Conservation (phyloP, 495 filamentous ascomycete species). For the Durotheca rogersii region DNA sequence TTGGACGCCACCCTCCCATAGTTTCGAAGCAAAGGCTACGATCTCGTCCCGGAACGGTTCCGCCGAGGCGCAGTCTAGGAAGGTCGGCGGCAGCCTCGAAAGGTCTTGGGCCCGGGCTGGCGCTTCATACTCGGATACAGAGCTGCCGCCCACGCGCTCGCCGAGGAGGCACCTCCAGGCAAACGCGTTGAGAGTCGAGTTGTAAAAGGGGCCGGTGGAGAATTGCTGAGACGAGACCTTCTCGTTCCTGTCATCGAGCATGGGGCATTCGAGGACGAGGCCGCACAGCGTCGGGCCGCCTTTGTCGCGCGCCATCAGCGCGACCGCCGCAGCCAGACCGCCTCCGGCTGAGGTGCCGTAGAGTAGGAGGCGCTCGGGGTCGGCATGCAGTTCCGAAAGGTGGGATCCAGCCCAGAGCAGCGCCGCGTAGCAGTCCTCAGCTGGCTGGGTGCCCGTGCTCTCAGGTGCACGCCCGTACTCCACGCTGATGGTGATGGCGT, state of each 20-base stretch:
- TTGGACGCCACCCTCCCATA: constrained; percentile 38
- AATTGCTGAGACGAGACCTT: constrained; percentile 34
- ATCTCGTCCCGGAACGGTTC: constrained; percentile 42
- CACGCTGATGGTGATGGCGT: constrained; percentile 36
- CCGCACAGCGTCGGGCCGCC: constrained; percentile 36
- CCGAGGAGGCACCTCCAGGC: constrained; percentile 38
- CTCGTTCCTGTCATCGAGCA: constrained; percentile 40
- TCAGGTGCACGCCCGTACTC: constrained; percentile 43
- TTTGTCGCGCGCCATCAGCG: constrained; percentile 36
- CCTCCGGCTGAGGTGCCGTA: constrained; percentile 43
- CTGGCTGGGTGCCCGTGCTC: constrained; percentile 30
- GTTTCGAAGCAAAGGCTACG: constrained; percentile 37
- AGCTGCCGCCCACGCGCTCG: constrained; percentile 32
- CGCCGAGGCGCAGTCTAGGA: constrained; percentile 38
- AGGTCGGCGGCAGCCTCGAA: constrained; percentile 34
- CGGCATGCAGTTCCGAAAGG: constrained; percentile 32
- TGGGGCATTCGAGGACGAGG: constrained; percentile 37
- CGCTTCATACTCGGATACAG: constrained; percentile 36
- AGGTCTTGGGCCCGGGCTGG: constrained; percentile 38
- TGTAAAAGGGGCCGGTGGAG: constrained; percentile 36
- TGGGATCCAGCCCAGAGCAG: constrained; percentile 32
- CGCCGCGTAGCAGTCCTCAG: constrained; percentile 34
- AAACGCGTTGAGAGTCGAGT: constrained; percentile 36
- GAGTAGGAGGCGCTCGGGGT: constrained; percentile 37
- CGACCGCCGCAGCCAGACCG: constrained; percentile 36